A percentile compares a stretch with the other conserved stretches of the same genome.
phyloP scores from a whole-genome alignment of 192 early-diverging fungal species.

The Chytriomyces sp. region DNA sequence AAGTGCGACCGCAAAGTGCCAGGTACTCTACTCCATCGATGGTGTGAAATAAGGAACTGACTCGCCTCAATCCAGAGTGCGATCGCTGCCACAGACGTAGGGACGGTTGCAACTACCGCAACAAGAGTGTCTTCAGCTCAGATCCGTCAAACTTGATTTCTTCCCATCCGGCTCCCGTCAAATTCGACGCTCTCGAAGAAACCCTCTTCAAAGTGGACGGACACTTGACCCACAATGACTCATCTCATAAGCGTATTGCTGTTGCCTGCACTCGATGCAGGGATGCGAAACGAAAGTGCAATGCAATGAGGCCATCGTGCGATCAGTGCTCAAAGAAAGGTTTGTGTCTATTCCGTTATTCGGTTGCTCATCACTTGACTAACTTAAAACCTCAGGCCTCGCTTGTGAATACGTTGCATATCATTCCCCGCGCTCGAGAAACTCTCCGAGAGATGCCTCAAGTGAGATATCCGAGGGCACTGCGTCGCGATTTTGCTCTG shows the following conservation, averaged over 20 bases:
- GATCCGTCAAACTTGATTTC: not conserved
- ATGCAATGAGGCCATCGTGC: not conserved
- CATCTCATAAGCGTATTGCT: not conserved
- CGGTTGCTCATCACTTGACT: not conserved
- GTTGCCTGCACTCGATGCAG: not conserved
- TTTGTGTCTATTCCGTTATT: not conserved
- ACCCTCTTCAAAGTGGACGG: not conserved
- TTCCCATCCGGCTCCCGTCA: not conserved
- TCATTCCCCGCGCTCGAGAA: not conserved
- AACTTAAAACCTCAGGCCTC: not conserved
- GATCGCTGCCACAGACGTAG: not conserved
- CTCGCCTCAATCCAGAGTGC: not conserved
- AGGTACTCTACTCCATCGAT: not conserved
- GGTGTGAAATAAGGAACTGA: too few relatives aligned
- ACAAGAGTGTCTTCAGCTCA: not conserved
- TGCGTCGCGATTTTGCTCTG: too few relatives aligned
- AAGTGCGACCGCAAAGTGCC: not conserved
- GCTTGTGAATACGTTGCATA: not conserved
- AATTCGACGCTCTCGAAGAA: not conserved
- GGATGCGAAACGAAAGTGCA: not conserved
- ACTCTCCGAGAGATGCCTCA: too few relatives aligned
- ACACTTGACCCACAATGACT: too few relatives aligned
- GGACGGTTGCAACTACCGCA: not conserved
- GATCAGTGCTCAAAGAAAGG: not conserved
- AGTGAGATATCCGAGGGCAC: too few relatives aligned